phyloP scores from a whole-genome alignment of 345 rosid species.

The Eucalyptus brandiana region DNA sequence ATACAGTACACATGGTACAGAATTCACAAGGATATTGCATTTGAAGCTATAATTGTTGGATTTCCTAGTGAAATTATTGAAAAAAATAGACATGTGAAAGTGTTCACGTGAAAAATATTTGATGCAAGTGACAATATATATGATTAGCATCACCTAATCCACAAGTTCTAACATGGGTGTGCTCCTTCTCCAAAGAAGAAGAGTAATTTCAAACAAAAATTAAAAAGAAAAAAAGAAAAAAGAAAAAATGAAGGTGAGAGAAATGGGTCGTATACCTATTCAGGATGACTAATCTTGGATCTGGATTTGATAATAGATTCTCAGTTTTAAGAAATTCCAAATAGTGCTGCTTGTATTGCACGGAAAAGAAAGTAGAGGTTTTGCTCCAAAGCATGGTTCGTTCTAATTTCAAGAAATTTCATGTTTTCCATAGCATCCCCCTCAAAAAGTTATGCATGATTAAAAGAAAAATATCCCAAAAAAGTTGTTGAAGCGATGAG shows the following conservation, averaged over 20 bases:
- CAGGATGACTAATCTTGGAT: not conserved
- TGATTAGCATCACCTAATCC: not conserved
- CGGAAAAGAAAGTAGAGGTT: not conserved
- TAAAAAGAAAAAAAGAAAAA: too few species aligned
- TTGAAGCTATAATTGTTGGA: not conserved
- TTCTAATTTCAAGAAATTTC: not conserved
- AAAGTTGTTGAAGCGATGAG: not conserved
- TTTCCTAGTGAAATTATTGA: not conserved
- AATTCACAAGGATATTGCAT: not conserved
- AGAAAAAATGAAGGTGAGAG: not conserved
- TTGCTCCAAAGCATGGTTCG: not conserved
- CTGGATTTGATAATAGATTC: not conserved
- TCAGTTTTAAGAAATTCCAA: not conserved
- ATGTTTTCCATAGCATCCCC: not conserved
- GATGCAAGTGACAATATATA: not conserved
- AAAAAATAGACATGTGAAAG: not conserved
- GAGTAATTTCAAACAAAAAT: not conserved
- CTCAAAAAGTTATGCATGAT: not conserved
- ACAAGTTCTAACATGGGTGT: not conserved
- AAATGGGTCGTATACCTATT: not conserved
- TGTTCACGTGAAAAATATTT: not conserved
- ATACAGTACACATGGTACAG: not conserved
- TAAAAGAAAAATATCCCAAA: not conserved
- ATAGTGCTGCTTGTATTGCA: not conserved
- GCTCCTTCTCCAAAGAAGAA: not conserved